phyloP scores from a whole-genome alignment of 2,329 filamentous ascomycete species.

The Aspergillus novoparasiticus region DNA sequence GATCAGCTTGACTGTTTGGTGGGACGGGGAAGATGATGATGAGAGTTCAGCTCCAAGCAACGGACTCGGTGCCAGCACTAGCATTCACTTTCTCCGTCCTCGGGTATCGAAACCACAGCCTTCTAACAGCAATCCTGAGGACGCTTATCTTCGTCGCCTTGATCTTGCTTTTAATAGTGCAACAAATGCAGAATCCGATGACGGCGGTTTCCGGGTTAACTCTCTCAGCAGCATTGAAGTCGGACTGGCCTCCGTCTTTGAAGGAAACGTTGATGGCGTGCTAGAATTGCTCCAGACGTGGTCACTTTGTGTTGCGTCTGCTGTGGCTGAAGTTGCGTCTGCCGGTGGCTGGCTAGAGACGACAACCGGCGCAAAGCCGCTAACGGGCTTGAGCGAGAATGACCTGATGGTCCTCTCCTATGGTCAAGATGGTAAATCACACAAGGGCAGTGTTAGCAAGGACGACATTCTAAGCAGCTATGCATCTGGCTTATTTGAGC shows the following conservation, averaged over 20 bases:
- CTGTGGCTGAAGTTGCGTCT: slow-evolving; percentile 81
- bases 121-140: slow-evolving; percentile 52
- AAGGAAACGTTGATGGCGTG: slow-evolving; percentile 77
- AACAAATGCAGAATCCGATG: slow-evolving; percentile 66
- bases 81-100: slow-evolving; percentile 27
- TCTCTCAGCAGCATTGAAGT: slow-evolving; percentile 76
- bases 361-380: slow-evolving; percentile 56
- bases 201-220: slow-evolving; percentile 69
- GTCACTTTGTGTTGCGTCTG: slow-evolving; percentile 77
- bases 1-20: slow-evolving; percentile 83
- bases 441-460: slow-evolving; percentile 62
- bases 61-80: slow-evolving; percentile 23
- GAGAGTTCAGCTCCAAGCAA: slow-evolving; percentile 35
- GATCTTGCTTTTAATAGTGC: slow-evolving; percentile 67
- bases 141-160: slow-evolving; percentile 74
- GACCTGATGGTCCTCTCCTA: slow-evolving; percentile 82
- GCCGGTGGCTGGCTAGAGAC: slow-evolving; percentile 79
- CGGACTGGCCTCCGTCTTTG: slow-evolving; percentile 77
- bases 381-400: slow-evolving; percentile 71
- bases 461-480: slow-evolving; percentile 79
- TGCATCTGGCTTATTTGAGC: slow-evolving; percentile 62
- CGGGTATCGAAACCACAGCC: slow-evolving; percentile 41
- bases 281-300: slow-evolving; percentile 74
- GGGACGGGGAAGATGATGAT: slow-evolving; percentile 75
- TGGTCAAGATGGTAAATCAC: slow-evolving; percentile 57